Conservation (phyloP, 2,329 filamentous ascomycete genomes). For the Aspergillus fischeri region DNA sequence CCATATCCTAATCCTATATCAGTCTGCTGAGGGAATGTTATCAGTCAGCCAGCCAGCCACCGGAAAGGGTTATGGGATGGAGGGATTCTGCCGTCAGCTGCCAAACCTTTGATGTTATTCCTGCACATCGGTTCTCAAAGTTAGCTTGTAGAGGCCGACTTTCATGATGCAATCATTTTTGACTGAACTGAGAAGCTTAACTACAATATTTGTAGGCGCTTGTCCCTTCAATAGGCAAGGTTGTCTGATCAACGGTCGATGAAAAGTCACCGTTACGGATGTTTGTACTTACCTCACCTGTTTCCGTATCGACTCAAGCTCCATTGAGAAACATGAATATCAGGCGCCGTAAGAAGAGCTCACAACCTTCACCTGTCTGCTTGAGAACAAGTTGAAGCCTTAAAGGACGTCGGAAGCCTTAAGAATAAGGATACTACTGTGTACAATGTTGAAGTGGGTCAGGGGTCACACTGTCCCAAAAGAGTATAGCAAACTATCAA, state of each 20-base stretch:
- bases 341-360: not conserved
- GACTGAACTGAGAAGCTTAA: not conserved
- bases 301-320: not conserved
- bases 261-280: not conserved
- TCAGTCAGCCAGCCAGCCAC: not conserved
- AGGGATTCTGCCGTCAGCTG: not conserved
- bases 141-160: not conserved
- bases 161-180: not conserved
- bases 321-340: not conserved
- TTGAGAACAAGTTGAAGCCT: not conserved
- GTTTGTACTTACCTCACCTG: too few relatives aligned
- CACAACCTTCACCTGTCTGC: not conserved
- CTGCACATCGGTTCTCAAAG: not conserved
- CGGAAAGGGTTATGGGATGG: not conserved
- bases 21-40: not conserved
- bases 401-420: not conserved
- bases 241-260: not conserved
- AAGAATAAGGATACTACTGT: not conserved
- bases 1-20: not conserved
- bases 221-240: too few relatives aligned
- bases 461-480: not conserved
- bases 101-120: too few relatives aligned
- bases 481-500: not conserved
- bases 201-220: not conserved
- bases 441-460: not conserved